Conservation (phyloP, 2,329 filamentous ascomycete species). For the Cordyceps javanica region DNA sequence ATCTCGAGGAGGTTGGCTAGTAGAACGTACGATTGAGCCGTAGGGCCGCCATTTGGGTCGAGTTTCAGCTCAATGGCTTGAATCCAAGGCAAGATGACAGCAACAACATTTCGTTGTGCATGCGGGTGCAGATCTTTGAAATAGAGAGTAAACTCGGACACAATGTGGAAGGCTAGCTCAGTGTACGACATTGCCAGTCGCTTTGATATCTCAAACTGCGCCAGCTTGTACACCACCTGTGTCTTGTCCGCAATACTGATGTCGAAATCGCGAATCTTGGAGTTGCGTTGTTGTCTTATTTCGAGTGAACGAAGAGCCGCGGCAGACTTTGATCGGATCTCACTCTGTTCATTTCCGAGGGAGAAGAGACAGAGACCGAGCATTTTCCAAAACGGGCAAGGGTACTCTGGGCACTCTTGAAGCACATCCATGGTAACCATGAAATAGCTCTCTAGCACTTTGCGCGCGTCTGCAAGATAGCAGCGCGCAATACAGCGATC, state of each 20-base stretch:
- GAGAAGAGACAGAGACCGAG: conserved; percentile 85
- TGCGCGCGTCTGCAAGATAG: conserved; percentile 73
- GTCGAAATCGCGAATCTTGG: conserved; percentile 93
- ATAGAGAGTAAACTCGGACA: conserved; percentile 90
- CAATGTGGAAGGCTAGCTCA: conserved; percentile 85
- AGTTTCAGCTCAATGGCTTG: conserved; percentile 89
- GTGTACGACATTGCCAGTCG: conserved; percentile 81
- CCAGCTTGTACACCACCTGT: conserved; percentile 93
- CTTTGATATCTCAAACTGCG: conserved; percentile 94
- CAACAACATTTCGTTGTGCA: conserved; percentile 88
- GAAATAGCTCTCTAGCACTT: conserved; percentile 92
- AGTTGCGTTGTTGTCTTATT: conserved; percentile 69
- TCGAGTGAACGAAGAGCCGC: conserved; percentile 76
- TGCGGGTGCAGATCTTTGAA: conserved; percentile 82
- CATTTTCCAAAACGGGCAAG: conserved; percentile 83
- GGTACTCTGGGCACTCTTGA: conserved; percentile 74
- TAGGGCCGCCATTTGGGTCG: conserved; percentile 86
- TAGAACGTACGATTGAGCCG: conserved; percentile 87
- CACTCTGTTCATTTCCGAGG: conserved; percentile 83
- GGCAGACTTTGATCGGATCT: conserved; percentile 83
- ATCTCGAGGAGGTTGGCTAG: conserved; percentile 94
- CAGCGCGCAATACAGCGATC: conserved; percentile 89
- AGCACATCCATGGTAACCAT: conserved; percentile 85
- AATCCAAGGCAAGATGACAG: conserved; percentile 92
- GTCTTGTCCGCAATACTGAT: conserved; percentile 99